These are phyloP conservation scores for Globomyces pollinis-pini DNA, from an alignment of 192 early-diverging fungal species.

Conservation along the genomic window DNA sequence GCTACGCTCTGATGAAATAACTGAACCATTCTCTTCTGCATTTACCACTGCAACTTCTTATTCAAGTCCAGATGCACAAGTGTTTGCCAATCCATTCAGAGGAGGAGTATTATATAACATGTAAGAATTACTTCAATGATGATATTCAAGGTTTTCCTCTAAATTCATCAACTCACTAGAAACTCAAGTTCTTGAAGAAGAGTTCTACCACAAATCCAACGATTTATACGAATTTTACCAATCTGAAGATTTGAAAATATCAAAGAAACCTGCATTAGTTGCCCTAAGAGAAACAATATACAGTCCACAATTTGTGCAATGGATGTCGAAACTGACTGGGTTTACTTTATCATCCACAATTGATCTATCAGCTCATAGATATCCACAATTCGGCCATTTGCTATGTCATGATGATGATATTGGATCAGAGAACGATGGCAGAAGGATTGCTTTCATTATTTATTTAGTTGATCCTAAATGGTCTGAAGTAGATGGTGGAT, in stretches of 20 bases:
- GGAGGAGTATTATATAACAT: neutral
- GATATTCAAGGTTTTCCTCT: too few relatives aligned
- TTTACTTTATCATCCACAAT: conserved; percentile 46
- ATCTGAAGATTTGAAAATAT: conserved; percentile 48
- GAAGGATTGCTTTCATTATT: conserved; percentile 64
- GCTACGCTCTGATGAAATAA: too few relatives aligned
- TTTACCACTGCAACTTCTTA: too few relatives aligned
- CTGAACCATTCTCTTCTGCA: too few relatives aligned
- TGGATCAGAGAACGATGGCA: conserved; percentile 45
- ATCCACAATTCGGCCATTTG: conserved; percentile 51
- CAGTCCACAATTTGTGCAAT: conserved; percentile 49
- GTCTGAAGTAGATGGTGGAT: conserved; percentile 53
- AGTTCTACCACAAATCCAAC: conserved; percentile 47
- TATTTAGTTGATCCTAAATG: conserved; percentile 63
- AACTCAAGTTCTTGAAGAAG: conserved; percentile 12
- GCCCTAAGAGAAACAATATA: conserved; percentile 51
- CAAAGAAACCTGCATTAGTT: conserved; percentile 29
- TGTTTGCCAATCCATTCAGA: neutral
- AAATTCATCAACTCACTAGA: neutral
- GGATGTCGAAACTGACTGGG: conserved; percentile 56
- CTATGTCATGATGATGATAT: conserved; percentile 73
- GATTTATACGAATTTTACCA: conserved; percentile 69
- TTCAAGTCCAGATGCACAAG: too few relatives aligned
- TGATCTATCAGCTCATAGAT: conserved; percentile 63
- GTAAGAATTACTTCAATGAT: too few relatives aligned